Base-by-base conservation (phyloP, 2,329 filamentous ascomycete genomes). In the Neonectria coccinea region DNA sequence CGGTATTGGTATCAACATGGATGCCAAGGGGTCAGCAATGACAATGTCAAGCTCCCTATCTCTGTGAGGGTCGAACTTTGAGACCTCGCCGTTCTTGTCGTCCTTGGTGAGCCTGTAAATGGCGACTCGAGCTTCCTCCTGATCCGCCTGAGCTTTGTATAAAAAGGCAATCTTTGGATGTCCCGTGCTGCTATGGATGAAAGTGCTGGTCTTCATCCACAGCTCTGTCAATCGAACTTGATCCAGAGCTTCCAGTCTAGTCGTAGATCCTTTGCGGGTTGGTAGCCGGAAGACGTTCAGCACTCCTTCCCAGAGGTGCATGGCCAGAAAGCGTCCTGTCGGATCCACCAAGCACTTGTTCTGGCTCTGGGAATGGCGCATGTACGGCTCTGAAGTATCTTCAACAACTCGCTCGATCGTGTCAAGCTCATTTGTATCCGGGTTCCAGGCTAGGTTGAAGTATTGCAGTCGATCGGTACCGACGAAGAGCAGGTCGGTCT, bases 401-500 rank as follows among this genome's bases (percentile, higher is more conserved):
- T 83, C 79, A 44, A 87, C 85, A 1, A 80, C 73, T 73, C 85
- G 81, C 70, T 85, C 81, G 22, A 85, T 76, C 0, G 84, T 87
- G 9, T 86, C 82, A 2, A 91, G 78, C 62, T 82, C 77, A 20
- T 79, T 79, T 5, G 75, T 82, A 76, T 86, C 79, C 0, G 85
- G 74, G 72, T 97, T 89, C 94, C 96, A 99, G 16, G 86, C 89
- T 20, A 97, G 79, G 2, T 93, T 97, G 78, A 98, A 97, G 81
- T 97, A 98, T 73, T 94, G 90, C 71, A 92, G 92, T 59, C 92
- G 89, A 76, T 97, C 92, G 51, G 96, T 99, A 54, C 94, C 95
- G 62, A 99, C 87, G 76, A 99, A 97, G 65, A 99, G 87, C 66
- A 97, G 88, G 71, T 98, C 94, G 52, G 90, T 93, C 5, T 85